phyloP scores from a whole-genome alignment of 1,284 basidiomycete species.

The Ganoderma lucidum region DNA sequence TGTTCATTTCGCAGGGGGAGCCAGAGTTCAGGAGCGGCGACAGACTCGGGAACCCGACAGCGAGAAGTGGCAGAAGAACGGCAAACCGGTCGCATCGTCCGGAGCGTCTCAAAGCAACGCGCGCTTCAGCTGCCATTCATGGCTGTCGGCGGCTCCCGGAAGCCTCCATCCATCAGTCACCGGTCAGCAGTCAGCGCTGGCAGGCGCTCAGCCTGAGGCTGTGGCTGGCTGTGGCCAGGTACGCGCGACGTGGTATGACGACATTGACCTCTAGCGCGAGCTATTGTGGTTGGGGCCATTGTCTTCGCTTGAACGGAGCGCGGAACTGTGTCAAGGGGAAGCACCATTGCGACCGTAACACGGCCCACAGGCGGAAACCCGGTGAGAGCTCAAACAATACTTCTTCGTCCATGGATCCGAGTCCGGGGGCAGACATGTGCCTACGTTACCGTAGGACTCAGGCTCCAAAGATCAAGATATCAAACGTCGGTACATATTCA shows the following conservation, averaged over 20 bases:
- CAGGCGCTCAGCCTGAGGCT: too few relatives aligned
- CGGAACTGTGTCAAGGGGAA: neutral
- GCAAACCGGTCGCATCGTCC: neutral
- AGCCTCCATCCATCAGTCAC: neutral
- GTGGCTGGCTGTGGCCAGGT: neutral
- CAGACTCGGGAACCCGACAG: neutral
- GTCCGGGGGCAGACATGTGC: neutral
- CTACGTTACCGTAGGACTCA: neutral
- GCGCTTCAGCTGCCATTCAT: slow-evolving; percentile 6
- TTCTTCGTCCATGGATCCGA: neutral
- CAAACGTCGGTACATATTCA: neutral
- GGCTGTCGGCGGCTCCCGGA: neutral
- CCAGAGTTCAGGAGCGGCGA: neutral
- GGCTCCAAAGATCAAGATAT: neutral
- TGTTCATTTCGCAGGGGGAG: neutral
- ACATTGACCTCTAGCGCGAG: neutral
- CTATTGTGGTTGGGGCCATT: too few relatives aligned
- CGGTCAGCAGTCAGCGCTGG: neutral
- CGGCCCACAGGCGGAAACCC: neutral
- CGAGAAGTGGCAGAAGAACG: slow-evolving; percentile 5
- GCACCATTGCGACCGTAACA: neutral
- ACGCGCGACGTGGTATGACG: neutral
- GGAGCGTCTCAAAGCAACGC: neutral
- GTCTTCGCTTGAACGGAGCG: neutral
- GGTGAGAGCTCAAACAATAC: neutral